These are phyloP conservation scores for Tolypocladium sp. DNA, from an alignment of 2,329 filamentous ascomycete species.

Conservation along the genomic window DNA sequence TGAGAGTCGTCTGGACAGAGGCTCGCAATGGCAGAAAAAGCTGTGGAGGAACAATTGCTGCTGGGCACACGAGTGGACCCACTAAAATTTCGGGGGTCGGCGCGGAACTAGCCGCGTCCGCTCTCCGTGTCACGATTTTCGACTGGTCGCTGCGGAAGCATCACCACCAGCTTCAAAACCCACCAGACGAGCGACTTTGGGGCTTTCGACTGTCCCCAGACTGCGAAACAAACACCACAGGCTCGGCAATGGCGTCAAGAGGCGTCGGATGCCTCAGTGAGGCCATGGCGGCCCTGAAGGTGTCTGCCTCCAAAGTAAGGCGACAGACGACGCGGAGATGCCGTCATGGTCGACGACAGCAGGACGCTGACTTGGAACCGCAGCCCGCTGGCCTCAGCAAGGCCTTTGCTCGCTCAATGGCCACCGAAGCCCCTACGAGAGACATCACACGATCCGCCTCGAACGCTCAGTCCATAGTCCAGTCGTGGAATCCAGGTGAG, in stretches of 20 bases:
- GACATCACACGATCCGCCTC: constrained; percentile 23
- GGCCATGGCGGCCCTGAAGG: constrained; percentile 40
- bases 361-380: not conserved
- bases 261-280: constrained; percentile 41
- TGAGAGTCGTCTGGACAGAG: not conserved
- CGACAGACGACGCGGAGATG: not conserved
- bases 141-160: not conserved
- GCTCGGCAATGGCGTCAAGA: constrained; percentile 8
- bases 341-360: not conserved
- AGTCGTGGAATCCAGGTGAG: constrained; percentile 38
- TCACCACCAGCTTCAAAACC: not conserved
- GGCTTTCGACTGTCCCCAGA: not conserved
- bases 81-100: constrained; percentile 16
- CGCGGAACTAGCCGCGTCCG: constrained; percentile 17
- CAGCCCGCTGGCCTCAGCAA: constrained; percentile 26
- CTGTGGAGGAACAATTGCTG: not conserved
- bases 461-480: constrained; percentile 23
- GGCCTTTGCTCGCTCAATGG: constrained; percentile 45
- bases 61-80: constrained; percentile 9
- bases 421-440: constrained; percentile 38
- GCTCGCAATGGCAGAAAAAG: not conserved
- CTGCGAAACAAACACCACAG: not conserved
- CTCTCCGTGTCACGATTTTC: constrained; percentile 18
- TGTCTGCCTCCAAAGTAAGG: constrained; percentile 31
- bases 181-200: not conserved